phyloP scores from a whole-genome alignment of 495 filamentous ascomycete species.

The Neurospora sp. region DNA sequence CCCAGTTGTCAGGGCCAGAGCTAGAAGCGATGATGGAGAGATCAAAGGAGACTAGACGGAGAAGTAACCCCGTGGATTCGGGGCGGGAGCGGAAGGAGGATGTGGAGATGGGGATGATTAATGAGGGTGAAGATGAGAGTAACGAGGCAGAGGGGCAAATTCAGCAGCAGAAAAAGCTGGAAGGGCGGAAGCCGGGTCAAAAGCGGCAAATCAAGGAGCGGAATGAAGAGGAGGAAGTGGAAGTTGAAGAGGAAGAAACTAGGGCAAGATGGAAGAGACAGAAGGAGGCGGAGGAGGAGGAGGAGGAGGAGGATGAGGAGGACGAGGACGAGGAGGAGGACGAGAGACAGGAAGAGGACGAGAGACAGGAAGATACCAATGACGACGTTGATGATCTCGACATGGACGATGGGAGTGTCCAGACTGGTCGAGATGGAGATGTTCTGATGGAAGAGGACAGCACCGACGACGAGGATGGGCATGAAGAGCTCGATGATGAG shows the following conservation, averaged over 20 bases:
- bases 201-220: background rate
- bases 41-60: background rate
- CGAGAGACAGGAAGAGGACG: background rate
- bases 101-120: background rate
- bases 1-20: too few relatives aligned
- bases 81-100: rapidly evolving
- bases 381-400: background rate
- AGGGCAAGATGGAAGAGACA: background rate
- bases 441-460: background rate
- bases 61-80: background rate
- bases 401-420: background rate
- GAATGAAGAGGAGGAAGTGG: background rate
- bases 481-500: background rate
- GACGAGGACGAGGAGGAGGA: too few relatives aligned
- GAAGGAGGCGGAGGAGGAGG: background rate
- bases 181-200: background rate
- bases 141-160: background rate
- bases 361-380: rapidly evolving
- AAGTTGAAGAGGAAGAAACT: background rate
- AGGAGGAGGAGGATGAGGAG: background rate
- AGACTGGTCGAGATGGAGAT: background rate
- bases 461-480: background rate
- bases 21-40: background rate
- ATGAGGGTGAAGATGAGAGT: background rate
- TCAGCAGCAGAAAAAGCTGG: background rate